Base-by-base conservation (phyloP, 2,329 filamentous ascomycete genomes). In the Sordariomycetes sp. region DNA sequence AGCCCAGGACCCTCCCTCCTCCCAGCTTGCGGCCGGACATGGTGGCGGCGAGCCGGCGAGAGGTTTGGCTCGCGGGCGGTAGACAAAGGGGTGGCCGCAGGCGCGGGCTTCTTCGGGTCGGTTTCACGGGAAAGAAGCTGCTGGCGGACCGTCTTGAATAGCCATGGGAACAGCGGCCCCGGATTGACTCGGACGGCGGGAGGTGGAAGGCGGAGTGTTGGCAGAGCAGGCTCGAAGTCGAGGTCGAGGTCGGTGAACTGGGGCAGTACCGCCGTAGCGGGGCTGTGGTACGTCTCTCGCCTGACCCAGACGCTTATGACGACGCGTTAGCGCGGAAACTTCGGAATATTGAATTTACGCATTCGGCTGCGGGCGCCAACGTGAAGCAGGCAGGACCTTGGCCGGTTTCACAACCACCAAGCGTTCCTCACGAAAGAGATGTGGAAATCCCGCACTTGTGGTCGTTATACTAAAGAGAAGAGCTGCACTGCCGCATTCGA, bases 11-110 rank as follows among this genome's bases (percentile, higher is more conserved):
- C 76, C 93, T 86, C 71, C 93, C 93, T 74, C 93, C 92, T 73
- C 93, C 93, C 71, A 97, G 82, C 78, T 88, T 92, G 77, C 89
- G 85, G 72, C 82, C 81, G 66, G 90, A 88, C 90, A 96, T 96
- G 71, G 66, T 28, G 32, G 46, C 25, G 48, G 50, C 46, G 40
- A 53, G 51, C 46, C 16, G 54, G 37, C 16, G 35, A 48, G 25
- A 35, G 43, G 35, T 25, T n/a, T 48, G 37, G 20, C 43, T 32
- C 28, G 28, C 28, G 8, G 28, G 28, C 22, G 35, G 32, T 2
- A 28, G 28, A 28, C 18, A 10, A 43, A 3, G 18, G 32, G 53
- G 14, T 24, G 40, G 18, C 40, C 16, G 40, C n/a, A 14, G 8
- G 51, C 25, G 16, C 32, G 37, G n/a, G 32, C 20, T 22, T 22